phyloP scores from a whole-genome alignment of 1,284 basidiomycete species.

The Tetrapyrgos nigripes region DNA sequence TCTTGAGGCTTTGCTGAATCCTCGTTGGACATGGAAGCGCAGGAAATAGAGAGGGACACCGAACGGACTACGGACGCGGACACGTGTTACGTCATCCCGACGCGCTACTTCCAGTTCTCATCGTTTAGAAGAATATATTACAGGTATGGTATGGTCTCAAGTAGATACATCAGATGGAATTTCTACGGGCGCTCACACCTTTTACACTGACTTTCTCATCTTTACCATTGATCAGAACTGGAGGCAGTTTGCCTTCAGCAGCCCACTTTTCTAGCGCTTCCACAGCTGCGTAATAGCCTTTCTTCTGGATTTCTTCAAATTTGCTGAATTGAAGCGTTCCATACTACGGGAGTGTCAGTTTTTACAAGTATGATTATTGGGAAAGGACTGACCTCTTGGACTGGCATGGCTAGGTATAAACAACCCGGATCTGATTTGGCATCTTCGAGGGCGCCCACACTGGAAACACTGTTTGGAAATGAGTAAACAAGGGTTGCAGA shows the following conservation, averaged over 20 bases:
- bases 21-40: conserved; percentile 32
- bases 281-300: conserved; percentile 82
- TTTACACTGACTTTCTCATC: conserved; percentile 40
- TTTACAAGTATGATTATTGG: background rate
- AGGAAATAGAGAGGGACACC: background rate
- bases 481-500: no score
- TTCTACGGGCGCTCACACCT: conserved; percentile 77
- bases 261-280: conserved; percentile 80
- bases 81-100: background rate
- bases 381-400: conserved; percentile 70
- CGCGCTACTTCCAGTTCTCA: background rate
- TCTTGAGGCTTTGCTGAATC: conserved; percentile 31
- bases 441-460: conserved; percentile 93
- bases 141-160: no score
- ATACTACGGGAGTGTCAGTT: conserved; percentile 51
- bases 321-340: conserved; percentile 82
- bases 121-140: no score
- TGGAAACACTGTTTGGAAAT: conserved; percentile 77
- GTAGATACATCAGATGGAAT: conserved; percentile 75
- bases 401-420: conserved; percentile 95
- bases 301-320: conserved; percentile 84
- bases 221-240: conserved; percentile 15
- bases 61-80: background rate
- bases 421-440: conserved; percentile 90
- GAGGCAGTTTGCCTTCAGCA: conserved; percentile 30